phyloP scores from a whole-genome alignment of 805 yeast genomes.

The Suhomyces kilbournensis region DNA sequence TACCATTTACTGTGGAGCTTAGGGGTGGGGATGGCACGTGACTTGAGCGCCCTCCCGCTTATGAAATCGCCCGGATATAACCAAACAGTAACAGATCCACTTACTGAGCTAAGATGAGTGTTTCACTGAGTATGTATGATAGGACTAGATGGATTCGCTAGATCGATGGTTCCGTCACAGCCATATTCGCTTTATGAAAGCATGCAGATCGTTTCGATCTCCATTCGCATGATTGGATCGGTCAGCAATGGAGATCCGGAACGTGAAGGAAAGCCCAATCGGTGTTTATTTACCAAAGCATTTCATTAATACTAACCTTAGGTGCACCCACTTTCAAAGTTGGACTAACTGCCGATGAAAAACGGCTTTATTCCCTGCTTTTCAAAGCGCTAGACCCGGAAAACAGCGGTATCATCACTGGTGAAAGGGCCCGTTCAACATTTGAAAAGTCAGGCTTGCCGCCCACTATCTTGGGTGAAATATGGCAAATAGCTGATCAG shows the following conservation, averaged over 20 bases:
- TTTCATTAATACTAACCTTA: slow-evolving; percentile 8
- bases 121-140: slow-evolving; percentile 23
- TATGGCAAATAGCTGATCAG: slow-evolving; percentile 95
- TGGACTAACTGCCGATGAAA: slow-evolving; percentile 71
- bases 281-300: background rate
- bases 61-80: background rate
- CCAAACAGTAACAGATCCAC: background rate
- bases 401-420: slow-evolving; percentile 77
- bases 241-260: background rate
- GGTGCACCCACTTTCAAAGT: slow-evolving; percentile 38
- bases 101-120: slow-evolving; percentile 17
- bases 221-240: background rate
- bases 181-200: background rate
- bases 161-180: background rate
- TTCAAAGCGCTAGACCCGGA: slow-evolving; percentile 81
- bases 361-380: slow-evolving; percentile 65
- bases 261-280: background rate
- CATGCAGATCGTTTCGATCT: background rate
- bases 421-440: slow-evolving; percentile 77
- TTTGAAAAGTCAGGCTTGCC: slow-evolving; percentile 85
- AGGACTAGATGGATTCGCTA: background rate
- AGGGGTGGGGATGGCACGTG: background rate
- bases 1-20: background rate
- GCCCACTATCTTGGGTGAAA: slow-evolving; percentile 74
- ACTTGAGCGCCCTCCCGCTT: background rate